Conservation (phyloP, 176 grass and related monocot genomes). For the Thalia dealbata region DNA sequence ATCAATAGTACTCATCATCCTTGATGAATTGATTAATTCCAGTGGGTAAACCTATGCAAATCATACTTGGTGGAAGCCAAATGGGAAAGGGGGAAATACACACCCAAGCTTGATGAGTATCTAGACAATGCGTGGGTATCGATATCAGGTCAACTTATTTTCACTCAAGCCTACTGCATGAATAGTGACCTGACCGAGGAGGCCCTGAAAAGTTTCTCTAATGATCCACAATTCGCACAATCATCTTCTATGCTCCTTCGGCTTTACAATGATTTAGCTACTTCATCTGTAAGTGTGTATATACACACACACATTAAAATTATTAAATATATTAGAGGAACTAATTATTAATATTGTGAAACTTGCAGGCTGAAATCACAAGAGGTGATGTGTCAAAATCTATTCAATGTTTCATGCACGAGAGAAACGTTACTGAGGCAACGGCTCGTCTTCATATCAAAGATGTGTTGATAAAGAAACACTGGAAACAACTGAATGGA, state of each 20-base stretch:
- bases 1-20: too few species aligned
- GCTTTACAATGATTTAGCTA: too few species aligned
- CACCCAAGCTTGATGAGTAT: slow-evolving; percentile 25
- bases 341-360: too few species aligned
- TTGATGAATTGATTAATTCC: not conserved
- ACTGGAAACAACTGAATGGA: slow-evolving; percentile 21
- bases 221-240: too few species aligned
- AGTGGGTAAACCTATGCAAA: slow-evolving; percentile 28
- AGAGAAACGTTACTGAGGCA: not conserved
- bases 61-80: slow-evolving; percentile 25
- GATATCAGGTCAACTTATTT: not conserved
- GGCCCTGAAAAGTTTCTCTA: slow-evolving; percentile 13
- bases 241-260: too few species aligned
- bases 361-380: slow-evolving; percentile 11
- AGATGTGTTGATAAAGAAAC: not conserved
- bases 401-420: slow-evolving; percentile 25
- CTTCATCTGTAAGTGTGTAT: too few species aligned
- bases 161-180: slow-evolving; percentile 3
- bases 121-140: slow-evolving; percentile 21
- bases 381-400: slow-evolving; percentile 25
- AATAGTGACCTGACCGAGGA: not conserved
- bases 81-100: slow-evolving; percentile 18
- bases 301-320: too few species aligned
- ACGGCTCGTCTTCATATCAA: slow-evolving; percentile 18
- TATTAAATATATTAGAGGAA: too few species aligned